Evolutionary conservation across 768 basidiomycete species (phyloP), one percentile per base, ranked within the genome.

Genomic region (Myochromella boudieri): DNA sequence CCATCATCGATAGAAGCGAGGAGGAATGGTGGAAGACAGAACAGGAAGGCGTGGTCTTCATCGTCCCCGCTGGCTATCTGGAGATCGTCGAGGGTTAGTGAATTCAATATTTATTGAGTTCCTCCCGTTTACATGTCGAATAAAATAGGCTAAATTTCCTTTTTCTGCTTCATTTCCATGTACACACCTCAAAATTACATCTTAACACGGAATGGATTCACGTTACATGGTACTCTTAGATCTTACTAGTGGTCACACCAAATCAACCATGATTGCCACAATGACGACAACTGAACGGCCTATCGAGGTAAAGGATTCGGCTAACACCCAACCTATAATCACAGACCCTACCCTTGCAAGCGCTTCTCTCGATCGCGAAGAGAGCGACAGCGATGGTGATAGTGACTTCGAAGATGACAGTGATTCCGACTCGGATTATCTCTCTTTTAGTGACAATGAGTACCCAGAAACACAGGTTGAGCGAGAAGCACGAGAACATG

Each of bases 11-110:
- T 60, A 79, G 68, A 37, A 78, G 78, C 44, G 97, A 97, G 55
- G 75, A 71, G 42, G 89, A 91, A 58, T 98, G 97, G 97, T 98
- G 91, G 91, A 97, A 95, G 72, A 87, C 86, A 29, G 95, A 97
- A 69, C 79, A 80, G 59, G 82, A 78, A 38, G 95, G 95, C 17
- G 67, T 84, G 51, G 83, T 97, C 42, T 90, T 87, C 69, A 84
- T 94, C 60, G 93, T 94, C 3, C 97, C 97, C 42, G 92, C 94
- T 20, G 82, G 85, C 15, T 98, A 98, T 65, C 65, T 99, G 63
- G 89, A 95, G 68, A 66, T 84, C 57, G 74, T 76, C 60, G 81
- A 87, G 81, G 91, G 95, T 95, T 85, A 95, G 95, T 95, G 67
- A 59, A 63, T 66, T 71, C 58, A 66, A 66, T 65, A 57, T 57